Evolutionary conservation across 805 yeast species (phyloP).

Genomic region (Candida suzukii): DNA sequence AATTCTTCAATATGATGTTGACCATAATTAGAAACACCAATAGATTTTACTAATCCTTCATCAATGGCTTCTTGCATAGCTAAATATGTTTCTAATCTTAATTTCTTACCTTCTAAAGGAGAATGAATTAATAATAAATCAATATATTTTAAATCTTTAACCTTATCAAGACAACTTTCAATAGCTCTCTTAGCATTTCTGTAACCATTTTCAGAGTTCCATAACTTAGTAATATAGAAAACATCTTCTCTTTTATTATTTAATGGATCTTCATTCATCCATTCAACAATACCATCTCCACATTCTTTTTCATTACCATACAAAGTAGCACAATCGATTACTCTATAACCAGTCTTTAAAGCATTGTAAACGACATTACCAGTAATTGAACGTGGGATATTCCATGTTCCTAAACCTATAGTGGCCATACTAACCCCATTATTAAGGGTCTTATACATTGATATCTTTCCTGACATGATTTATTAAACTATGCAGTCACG

Average conservation of each 20-base stretch:
- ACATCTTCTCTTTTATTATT: slow-evolving; percentile 41
- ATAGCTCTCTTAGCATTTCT: slow-evolving; percentile 52
- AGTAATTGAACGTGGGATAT: slow-evolving; percentile 28
- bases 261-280: slow-evolving; percentile 29
- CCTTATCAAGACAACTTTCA: slow-evolving; percentile 43
- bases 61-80: slow-evolving; percentile 71
- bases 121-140: slow-evolving; percentile 66
- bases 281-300: slow-evolving; percentile 38
- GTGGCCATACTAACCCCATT: slow-evolving; percentile 47
- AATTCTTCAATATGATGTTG: slow-evolving; percentile 52
- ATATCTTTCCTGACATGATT: background rate
- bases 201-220: slow-evolving; percentile 64
- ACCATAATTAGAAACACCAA: slow-evolving; percentile 79
- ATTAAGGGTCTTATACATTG: slow-evolving; percentile 31
- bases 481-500: too few relatives aligned
- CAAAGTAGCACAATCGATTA: slow-evolving; percentile 40
- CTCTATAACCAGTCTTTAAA: slow-evolving; percentile 36
- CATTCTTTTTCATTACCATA: slow-evolving; percentile 44
- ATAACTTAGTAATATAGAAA: slow-evolving; percentile 63
- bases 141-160: slow-evolving; percentile 54
- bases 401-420: slow-evolving; percentile 46
- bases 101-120: slow-evolving; percentile 41
- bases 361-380: slow-evolving; percentile 35
- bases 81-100: slow-evolving; percentile 56
- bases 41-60: slow-evolving; percentile 49